These are phyloP conservation scores for Sechiopsis laciniata DNA, from an alignment of 306 rosid species.

Conservation along the genomic window DNA sequence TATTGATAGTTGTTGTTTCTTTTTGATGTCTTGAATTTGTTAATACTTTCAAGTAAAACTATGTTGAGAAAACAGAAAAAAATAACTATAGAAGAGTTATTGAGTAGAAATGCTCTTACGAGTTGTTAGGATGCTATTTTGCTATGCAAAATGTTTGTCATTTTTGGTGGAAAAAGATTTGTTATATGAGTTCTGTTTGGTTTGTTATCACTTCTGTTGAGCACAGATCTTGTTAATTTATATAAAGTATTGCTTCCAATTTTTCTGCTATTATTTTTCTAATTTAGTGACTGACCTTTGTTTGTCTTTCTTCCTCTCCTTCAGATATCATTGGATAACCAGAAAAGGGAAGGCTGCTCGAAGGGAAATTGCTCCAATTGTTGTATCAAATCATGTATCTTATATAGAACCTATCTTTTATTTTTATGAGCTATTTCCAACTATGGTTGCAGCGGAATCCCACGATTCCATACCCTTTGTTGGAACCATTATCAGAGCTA, in stretches of 20 bases:
- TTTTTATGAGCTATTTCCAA: slow-evolving; percentile 82
- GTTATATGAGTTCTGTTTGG: not conserved
- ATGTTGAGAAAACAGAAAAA: not conserved
- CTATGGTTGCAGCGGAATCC: slow-evolving; percentile 93
- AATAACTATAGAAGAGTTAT: not conserved
- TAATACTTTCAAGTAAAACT: not conserved
- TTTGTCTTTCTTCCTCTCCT: slow-evolving; percentile 12
- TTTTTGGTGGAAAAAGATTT: slow-evolving; percentile 6
- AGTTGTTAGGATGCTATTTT: not conserved
- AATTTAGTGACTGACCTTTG: not conserved
- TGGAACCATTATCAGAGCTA: slow-evolving; percentile 95
- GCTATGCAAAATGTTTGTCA: not conserved
- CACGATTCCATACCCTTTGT: slow-evolving; percentile 88
- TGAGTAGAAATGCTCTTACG: not conserved
- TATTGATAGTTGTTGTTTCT: not conserved
- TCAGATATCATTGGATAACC: slow-evolving; percentile 93
- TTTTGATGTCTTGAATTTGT: not conserved
- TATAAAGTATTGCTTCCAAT: not conserved
- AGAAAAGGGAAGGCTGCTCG: slow-evolving; percentile 93
- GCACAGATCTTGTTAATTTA: not conserved
- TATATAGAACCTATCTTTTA: slow-evolving; percentile 91
- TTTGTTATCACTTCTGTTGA: not conserved
- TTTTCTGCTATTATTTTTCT: not conserved
- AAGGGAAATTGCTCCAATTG: slow-evolving; percentile 72
- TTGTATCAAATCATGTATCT: slow-evolving; percentile 92